These are phyloP conservation scores for Heimioporus sp. DNA, from an alignment of 768 basidiomycete genomes.

Conservation along the genomic window DNA sequence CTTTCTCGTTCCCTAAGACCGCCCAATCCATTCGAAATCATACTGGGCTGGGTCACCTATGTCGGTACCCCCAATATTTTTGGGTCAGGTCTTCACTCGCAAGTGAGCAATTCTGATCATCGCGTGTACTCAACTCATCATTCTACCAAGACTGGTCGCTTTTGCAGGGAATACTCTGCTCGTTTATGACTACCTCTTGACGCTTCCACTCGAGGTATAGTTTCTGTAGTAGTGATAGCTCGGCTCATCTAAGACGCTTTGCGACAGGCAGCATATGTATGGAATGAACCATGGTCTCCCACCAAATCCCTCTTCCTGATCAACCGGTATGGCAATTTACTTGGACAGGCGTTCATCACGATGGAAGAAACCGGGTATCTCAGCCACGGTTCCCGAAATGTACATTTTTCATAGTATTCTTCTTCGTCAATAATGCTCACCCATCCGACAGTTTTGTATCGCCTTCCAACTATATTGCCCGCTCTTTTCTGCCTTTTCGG, in stretches of 20 bases:
- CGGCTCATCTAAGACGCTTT: background rate
- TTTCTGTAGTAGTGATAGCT: conserved; percentile 11
- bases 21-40: too few relatives aligned
- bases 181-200: conserved; percentile 26
- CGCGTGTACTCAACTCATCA: background rate
- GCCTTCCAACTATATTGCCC: background rate
- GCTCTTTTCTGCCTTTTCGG: background rate
- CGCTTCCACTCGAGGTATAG: conserved; percentile 25
- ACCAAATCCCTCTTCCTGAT: conserved; percentile 14
- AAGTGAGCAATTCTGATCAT: background rate
- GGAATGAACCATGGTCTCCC: conserved; percentile 18
- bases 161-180: conserved; percentile 25
- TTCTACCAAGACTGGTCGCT: background rate
- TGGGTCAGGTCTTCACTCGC: background rate
- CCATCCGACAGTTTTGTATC: conserved; percentile 2
- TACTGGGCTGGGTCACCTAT: background rate
- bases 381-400: too few relatives aligned
- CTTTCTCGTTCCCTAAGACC: too few relatives aligned
- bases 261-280: conserved; percentile 14
- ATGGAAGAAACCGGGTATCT: conserved; percentile 24
- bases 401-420: conserved; percentile 11
- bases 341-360: conserved; percentile 17
- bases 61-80: background rate
- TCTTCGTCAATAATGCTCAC: background rate
- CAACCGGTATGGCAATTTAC: conserved; percentile 14